Conservation (phyloP, 805 yeast species). For the Ogataea nakhonphanomensis region DNA sequence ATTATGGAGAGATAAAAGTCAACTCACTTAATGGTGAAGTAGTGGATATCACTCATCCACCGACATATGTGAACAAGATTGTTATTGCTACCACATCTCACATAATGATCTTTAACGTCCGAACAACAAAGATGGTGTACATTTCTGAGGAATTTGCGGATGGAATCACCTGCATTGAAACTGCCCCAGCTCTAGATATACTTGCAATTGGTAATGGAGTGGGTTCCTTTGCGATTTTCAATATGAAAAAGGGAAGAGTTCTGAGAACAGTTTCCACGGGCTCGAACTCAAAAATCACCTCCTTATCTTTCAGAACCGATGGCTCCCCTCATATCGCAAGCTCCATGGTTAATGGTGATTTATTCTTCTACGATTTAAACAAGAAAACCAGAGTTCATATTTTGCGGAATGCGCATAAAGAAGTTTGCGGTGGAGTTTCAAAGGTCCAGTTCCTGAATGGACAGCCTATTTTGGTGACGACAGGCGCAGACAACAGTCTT, state of each 20-base stretch:
- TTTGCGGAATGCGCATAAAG: slow-evolving; percentile 69
- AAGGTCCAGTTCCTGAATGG: slow-evolving; percentile 77
- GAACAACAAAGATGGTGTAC: slow-evolving; percentile 70
- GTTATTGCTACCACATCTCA: slow-evolving; percentile 72
- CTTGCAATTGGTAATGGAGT: slow-evolving; percentile 70
- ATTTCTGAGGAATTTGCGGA: slow-evolving; percentile 44
- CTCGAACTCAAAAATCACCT: slow-evolving; percentile 40
- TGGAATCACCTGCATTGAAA: slow-evolving; percentile 65
- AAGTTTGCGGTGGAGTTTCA: slow-evolving; percentile 72
- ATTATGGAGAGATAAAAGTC: slow-evolving; percentile 59
- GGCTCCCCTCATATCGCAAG: slow-evolving; percentile 80
- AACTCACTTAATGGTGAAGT: slow-evolving; percentile 68
- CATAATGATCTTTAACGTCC: slow-evolving; percentile 64
- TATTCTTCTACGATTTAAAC: slow-evolving; percentile 80
- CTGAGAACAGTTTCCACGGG: slow-evolving; percentile 51
- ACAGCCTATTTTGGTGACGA: slow-evolving; percentile 84
- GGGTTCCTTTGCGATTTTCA: slow-evolving; percentile 65
- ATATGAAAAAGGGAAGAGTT: slow-evolving; percentile 60
- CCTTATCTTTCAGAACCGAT: slow-evolving; percentile 88
- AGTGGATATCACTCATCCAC: slow-evolving; percentile 71
- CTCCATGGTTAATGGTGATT: slow-evolving; percentile 75
- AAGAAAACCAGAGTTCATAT: slow-evolving; percentile 71
- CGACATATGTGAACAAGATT: slow-evolving; percentile 88
- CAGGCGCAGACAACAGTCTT: slow-evolving; percentile 86
- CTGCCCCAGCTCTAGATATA: slow-evolving; percentile 84